Evolutionary conservation across 805 yeast species (phyloP), one percentile per base, ranked within the genome.

Genomic region (Candida awuae): DNA sequence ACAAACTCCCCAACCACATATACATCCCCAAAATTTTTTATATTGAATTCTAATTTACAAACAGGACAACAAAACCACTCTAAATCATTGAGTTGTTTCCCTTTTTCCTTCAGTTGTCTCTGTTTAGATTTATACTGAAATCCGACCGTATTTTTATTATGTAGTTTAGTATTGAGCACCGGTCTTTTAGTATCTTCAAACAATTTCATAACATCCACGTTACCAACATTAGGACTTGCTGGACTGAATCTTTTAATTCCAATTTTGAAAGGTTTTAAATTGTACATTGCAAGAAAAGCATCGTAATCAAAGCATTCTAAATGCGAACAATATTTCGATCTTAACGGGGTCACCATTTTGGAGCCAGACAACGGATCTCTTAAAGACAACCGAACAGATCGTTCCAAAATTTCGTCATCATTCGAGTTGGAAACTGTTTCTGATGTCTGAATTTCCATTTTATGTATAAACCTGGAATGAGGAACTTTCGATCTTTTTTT

Each of bases 301-400:
- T 45, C 45, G 37, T 60, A 41, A 39, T 61, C 66, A 37, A 61
- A 61, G 38, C 65, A 61, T 35, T 58, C 63, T 12, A 59, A 35
- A 43, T 61, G 66, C 2, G 65, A 55, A 42, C 66, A 61, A 33
- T 39, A 57, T 27, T 52, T 43, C 2, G 59, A 48, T 32, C 61
- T 42, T n/a, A 59, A 37, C 1, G 66, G 66, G 3, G 55, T 56
- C 4, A 38, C 42, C 40, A 60, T 31, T 29, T 53, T 36, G 10
- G 39, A 42, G n/a, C 61, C 61, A 1, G 62, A 52, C 3, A 61
- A 40, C 4, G 66, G 66, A 32, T 61, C 66, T 20, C 45, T 38
- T 16, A 61, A 41, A 1, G 64, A 56, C n/a, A 61, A 38, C 21
- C 54, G 37, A 41, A 58, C 43, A 1, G 53, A 49, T 18, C 51